Evolutionary conservation across 1,139 yeast genomes (phyloP), one percentile per base, ranked within the genome.

Genomic region (Scheffersomyces titani): DNA sequence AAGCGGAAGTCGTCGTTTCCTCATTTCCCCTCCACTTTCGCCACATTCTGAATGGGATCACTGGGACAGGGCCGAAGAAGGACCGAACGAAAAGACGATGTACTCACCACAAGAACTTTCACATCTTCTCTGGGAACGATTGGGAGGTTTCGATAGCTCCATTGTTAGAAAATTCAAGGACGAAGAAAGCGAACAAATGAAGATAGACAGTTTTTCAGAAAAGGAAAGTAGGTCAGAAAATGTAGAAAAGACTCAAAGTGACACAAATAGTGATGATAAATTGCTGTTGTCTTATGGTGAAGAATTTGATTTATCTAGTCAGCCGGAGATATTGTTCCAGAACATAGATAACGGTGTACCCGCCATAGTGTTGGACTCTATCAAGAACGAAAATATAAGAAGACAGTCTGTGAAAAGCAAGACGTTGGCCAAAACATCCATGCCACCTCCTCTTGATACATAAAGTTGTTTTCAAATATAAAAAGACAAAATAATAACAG

Each of bases 31-130:
- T 0, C 84, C 84, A 5, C 62, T 75, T n/a, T 77, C 82, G 7
- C 84, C 84, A 0, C 82, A 79, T 1, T 67, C 77, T 0, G 84
- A 76, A 53, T 80, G 84, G 84, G 75, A 78, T 60, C 76, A 77
- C 58, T 80, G 80, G 78, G 74, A 74, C 55, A 74, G 67, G 55
- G 74, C 69, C 0, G 84, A 80, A 61, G 83, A 78, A 19, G 79
- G 80, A 0, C 84, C 84, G 1, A 74, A 75, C 57, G 65, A 68
- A 51, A 69, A 71, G 54, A 58, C 82, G 0, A 68, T 78, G 1
- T 70, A 70, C 54, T 71, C 81, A n/a, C 79, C 81, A 0, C 70
- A 72, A 49, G 83, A 79, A 50, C 65, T 80, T 24, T 71, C 81
- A 4, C 80, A 78, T 60, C 65, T 80, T 51, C 66, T 80, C 20